Evolutionary conservation across 2,329 filamentous ascomycete genomes (phyloP).

Genomic region (Keithomyces neogunnii): DNA sequence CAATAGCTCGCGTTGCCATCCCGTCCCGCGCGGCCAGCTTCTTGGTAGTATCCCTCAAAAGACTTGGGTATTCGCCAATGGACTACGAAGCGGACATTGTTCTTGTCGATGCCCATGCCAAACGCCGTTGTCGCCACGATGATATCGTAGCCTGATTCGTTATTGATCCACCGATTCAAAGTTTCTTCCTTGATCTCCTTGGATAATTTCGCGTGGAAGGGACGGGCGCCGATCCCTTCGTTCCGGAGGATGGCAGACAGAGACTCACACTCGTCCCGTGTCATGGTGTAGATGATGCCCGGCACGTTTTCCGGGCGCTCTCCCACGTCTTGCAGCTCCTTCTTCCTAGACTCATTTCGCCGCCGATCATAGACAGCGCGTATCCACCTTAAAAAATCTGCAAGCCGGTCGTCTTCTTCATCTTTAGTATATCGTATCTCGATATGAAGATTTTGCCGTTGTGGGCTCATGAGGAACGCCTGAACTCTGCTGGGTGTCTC

Average conservation of each 20-base stretch:
- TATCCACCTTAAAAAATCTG: constrained; percentile 71
- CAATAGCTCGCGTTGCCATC: constrained; percentile 83
- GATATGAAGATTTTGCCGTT: constrained; percentile 79
- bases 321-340: constrained; percentile 45
- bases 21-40: constrained; percentile 82
- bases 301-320: constrained; percentile 57
- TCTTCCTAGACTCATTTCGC: constrained; percentile 45
- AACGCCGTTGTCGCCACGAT: constrained; percentile 95
- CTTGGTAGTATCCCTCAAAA: constrained; percentile 94
- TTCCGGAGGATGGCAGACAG: constrained; percentile 57
- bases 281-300: constrained; percentile 75
- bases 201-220: constrained; percentile 63
- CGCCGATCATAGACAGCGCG: constrained; percentile 63
- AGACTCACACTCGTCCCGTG: constrained; percentile 64
- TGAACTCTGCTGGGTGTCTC: constrained; percentile 49
- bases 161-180: constrained; percentile 62
- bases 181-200: constrained; percentile 64
- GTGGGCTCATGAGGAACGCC: constrained; percentile 75
- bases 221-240: constrained; percentile 64
- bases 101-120: constrained; percentile 96
- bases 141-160: constrained; percentile 72
- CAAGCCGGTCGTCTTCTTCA: constrained; percentile 62
- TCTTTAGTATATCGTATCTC: constrained; percentile 79
- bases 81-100: constrained; percentile 87
- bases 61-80: constrained; percentile 93